These are phyloP conservation scores for Parachaetomium inaequale DNA, from an alignment of 495 filamentous ascomycete genomes.

Conservation along the genomic window DNA sequence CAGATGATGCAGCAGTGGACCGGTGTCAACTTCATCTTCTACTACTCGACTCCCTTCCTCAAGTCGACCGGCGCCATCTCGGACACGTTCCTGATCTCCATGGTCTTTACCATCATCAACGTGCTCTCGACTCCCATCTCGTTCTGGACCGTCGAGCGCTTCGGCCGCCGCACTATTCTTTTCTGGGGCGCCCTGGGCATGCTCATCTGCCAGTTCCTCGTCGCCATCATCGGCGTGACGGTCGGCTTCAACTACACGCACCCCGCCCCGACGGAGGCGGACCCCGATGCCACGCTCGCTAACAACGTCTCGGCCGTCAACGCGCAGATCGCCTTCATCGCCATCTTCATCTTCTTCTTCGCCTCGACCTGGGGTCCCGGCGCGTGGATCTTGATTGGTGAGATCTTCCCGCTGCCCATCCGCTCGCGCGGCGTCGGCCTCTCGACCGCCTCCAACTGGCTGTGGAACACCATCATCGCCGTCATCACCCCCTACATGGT, in stretches of 20 bases:
- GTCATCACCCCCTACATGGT: conserved; percentile 82
- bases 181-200: conserved; percentile 76
- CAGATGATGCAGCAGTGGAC: conserved; percentile 78
- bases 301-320: conserved; percentile 62
- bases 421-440: conserved; percentile 76
- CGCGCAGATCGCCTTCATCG: conserved; percentile 67
- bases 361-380: conserved; percentile 76
- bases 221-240: conserved; percentile 69
- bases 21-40: conserved; percentile 93
- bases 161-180: conserved; percentile 80
- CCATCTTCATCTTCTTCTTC: conserved; percentile 83
- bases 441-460: conserved; percentile 83
- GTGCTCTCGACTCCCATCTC: conserved; percentile 76
- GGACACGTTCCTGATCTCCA: conserved; percentile 73
- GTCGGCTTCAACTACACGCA: conserved; percentile 44
- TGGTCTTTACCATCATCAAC: conserved; percentile 84
- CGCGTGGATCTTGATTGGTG: conserved; percentile 81
- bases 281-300: conserved; percentile 26
- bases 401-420: conserved; percentile 83
- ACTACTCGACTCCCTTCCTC: conserved; percentile 82
- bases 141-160: conserved; percentile 76
- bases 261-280: conserved; percentile 7
- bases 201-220: conserved; percentile 81
- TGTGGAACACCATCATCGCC: conserved; percentile 74
- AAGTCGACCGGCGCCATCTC: conserved; percentile 63